phyloP scores from a whole-genome alignment of 106 monocot species.

The Acorus calamus region DNA sequence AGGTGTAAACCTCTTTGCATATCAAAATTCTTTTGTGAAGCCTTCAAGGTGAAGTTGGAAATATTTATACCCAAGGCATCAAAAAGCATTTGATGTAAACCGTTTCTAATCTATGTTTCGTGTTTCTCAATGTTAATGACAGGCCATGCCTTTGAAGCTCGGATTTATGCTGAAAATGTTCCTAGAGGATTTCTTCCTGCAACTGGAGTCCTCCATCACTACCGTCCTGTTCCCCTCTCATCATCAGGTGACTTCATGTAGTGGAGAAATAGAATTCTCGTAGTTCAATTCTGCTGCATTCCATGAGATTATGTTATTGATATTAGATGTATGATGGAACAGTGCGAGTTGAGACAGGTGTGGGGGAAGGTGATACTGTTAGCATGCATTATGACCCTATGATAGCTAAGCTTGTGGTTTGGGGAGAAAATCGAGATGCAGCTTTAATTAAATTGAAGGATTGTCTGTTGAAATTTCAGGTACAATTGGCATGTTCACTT shows the following conservation, averaged over 20 bases:
- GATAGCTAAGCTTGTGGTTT: conserved; percentile 99
- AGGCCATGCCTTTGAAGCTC: conserved; percentile 98
- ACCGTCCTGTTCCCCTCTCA: conserved; percentile 43
- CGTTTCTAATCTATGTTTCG: not conserved
- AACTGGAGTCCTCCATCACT: conserved; percentile 79
- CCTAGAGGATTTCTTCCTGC: conserved; percentile 97
- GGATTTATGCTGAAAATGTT: conserved; percentile 99
- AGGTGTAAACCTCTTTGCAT: too few relatives aligned
- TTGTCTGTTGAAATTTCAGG: conserved; percentile 85
- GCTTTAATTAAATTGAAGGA: conserved; percentile 79
- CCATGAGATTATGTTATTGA: too few relatives aligned
- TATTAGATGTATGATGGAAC: not conserved
- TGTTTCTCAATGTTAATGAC: conserved; percentile 1
- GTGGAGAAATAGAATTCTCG: too few relatives aligned
- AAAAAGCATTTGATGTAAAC: too few relatives aligned
- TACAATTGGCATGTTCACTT: conserved; percentile 3
- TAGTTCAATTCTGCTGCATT: too few relatives aligned
- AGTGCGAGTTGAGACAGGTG: conserved; percentile 98
- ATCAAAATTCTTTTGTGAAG: too few relatives aligned
- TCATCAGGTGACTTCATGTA: conserved; percentile 42
- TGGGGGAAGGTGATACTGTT: conserved; percentile 76
- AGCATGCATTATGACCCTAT: conserved; percentile 99
- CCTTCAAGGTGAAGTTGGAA: too few relatives aligned
- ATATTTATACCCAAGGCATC: too few relatives aligned
- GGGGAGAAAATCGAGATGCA: conserved; percentile 82